Conservation (phyloP, 108 stramenopile genomes). For the Fragilaria crotonensis region DNA sequence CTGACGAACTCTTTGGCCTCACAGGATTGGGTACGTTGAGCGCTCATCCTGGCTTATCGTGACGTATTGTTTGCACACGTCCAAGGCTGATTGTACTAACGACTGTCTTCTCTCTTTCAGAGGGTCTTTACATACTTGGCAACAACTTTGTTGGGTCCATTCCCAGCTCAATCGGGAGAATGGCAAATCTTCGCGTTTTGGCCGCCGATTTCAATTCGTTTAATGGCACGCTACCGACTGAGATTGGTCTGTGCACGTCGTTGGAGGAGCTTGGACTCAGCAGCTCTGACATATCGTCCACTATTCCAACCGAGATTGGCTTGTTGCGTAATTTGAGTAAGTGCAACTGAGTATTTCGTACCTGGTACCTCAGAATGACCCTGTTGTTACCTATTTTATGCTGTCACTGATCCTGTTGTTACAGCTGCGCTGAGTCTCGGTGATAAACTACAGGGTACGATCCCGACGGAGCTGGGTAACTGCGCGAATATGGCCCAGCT, state of each 20-base stretch:
- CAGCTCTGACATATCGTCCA: neutral
- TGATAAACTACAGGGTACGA: neutral
- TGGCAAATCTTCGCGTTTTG: conserved; percentile 12
- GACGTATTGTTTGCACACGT: too few relatives aligned
- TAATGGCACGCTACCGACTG: conserved; percentile 20
- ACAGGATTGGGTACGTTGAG: too few relatives aligned
- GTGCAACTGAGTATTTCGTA: neutral
- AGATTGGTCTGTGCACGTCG: conserved; percentile 7
- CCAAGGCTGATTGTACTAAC: too few relatives aligned
- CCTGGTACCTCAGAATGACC: too few relatives aligned
- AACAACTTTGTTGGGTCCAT: conserved; percentile 15
- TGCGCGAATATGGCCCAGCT: neutral
- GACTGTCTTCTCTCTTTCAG: too few relatives aligned
- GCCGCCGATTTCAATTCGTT: conserved; percentile 17
- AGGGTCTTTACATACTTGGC: conserved; percentile 17
- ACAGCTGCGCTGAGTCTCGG: neutral
- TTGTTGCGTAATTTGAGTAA: neutral
- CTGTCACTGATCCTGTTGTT: too few relatives aligned
- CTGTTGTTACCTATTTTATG: too few relatives aligned
- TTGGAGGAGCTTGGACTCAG: conserved; percentile 3
- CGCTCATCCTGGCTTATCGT: too few relatives aligned
- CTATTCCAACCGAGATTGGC: neutral
- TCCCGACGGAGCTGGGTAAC: conserved; percentile 2
- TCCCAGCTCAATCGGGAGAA: conserved; percentile 9
- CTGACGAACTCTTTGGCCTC: neutral